Percentiles rank a stretch among this genome's conserved stretches.
Evolutionary conservation across 768 basidiomycete genomes (phyloP).

Genomic region (Termitomyces sp.): DNA sequence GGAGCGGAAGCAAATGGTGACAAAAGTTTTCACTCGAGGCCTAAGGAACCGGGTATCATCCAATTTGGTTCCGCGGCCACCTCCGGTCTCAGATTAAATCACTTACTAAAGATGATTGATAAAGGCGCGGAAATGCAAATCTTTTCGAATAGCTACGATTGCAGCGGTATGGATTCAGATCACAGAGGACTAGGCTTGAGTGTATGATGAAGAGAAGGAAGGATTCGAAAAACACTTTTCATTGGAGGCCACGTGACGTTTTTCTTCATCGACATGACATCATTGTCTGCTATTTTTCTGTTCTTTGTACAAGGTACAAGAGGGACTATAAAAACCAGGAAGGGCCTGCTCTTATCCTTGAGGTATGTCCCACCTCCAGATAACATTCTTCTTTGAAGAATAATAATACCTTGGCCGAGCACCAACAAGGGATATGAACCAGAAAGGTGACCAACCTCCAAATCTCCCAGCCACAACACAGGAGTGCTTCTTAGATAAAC

Average conservation of each 20-base stretch:
- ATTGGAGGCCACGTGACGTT: not conserved
- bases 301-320: not conserved
- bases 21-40: conserved; percentile 5
- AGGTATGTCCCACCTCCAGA: not conserved
- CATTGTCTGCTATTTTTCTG: not conserved
- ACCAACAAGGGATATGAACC: not conserved
- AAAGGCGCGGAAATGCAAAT: not conserved
- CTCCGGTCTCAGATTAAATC: not conserved
- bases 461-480: not conserved
- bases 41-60: conserved; percentile 7
- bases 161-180: not conserved
- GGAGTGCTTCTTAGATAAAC: not conserved
- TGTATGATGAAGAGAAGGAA: not conserved
- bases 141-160: not conserved
- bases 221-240: not conserved
- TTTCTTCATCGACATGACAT: not conserved
- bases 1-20: conserved; percentile 3
- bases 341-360: not conserved
- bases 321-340: no score
- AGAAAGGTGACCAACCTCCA: not conserved
- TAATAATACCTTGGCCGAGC: not conserved
- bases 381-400: not conserved
- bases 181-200: not conserved
- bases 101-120: not conserved
- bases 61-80: conserved; percentile 9